A percentile compares a stretch with the other conserved stretches of the same genome.
phyloP scores from a whole-genome alignment of 1,284 basidiomycete species.

The Boletus calvinii region DNA sequence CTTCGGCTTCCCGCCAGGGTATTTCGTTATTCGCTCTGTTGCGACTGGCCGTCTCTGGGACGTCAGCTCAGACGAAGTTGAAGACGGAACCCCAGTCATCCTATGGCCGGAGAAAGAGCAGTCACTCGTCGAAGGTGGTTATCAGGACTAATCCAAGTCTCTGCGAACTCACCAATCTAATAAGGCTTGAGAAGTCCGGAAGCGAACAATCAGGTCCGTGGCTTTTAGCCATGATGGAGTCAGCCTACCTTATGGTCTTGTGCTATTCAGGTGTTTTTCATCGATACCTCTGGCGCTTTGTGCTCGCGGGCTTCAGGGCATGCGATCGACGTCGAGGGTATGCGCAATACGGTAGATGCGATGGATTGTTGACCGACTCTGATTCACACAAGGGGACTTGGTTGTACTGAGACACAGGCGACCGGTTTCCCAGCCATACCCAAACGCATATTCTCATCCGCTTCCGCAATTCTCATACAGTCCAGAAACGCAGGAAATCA shows the following conservation, averaged over 20 bases:
- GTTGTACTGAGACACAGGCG: constrained; percentile 72
- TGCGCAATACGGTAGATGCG: background rate
- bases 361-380: constrained; percentile 9
- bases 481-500: constrained; percentile 54
- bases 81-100: constrained; percentile 64
- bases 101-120: constrained; percentile 71
- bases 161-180: constrained; percentile 12
- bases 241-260: background rate
- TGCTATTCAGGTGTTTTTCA: constrained; percentile 67
- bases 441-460: constrained; percentile 72
- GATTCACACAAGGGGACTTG: constrained; percentile 45
- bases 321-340: constrained; percentile 75
- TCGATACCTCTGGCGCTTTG: constrained; percentile 69
- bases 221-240: background rate
- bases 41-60: constrained; percentile 63
- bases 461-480: constrained; percentile 68
- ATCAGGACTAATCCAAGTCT: constrained; percentile 7
- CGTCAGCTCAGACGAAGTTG: constrained; percentile 51
- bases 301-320: constrained; percentile 78
- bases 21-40: constrained; percentile 68
- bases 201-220: constrained; percentile 67
- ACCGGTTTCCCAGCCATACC: constrained; percentile 69
- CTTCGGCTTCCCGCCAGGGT: constrained; percentile 70
- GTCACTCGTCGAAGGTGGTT: constrained; percentile 68
- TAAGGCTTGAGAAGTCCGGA: constrained; percentile 63